These are phyloP conservation scores for Fraxinus xanthoxyloides DNA, from an alignment of 305 asterid genomes.

Conservation along the genomic window DNA sequence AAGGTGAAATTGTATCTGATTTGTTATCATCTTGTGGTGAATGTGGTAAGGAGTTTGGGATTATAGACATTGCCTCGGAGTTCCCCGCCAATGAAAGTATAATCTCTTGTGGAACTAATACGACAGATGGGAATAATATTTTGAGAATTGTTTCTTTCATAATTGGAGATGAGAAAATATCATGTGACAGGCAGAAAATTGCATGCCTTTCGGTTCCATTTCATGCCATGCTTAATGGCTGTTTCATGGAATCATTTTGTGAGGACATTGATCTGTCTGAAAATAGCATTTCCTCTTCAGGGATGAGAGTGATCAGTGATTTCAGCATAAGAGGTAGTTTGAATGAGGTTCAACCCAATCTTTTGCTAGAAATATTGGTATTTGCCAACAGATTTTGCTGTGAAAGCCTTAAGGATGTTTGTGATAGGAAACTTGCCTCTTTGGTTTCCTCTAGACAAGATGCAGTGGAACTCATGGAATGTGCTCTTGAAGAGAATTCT, in stretches of 20 bases:
- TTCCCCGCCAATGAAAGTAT: slow-evolving; percentile 37
- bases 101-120: slow-evolving; percentile 10
- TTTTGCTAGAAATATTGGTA: slow-evolving; percentile 77
- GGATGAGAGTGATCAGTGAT: slow-evolving; percentile 58
- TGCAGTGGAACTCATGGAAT: slow-evolving; percentile 83
- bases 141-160: slow-evolving; percentile 50
- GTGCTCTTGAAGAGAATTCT: slow-evolving; percentile 78
- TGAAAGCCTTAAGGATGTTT: slow-evolving; percentile 78
- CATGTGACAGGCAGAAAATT: slow-evolving; percentile 68
- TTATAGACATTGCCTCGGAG: slow-evolving; percentile 71
- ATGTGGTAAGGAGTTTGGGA: slow-evolving; percentile 67
- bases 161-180: slow-evolving; percentile 68
- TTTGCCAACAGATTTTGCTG: slow-evolving; percentile 96
- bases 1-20: slow-evolving; percentile 72
- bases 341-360: slow-evolving; percentile 46
- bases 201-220: slow-evolving; percentile 84
- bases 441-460: slow-evolving; percentile 70
- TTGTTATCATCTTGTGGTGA: slow-evolving; percentile 77
- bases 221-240: slow-evolving; percentile 84
- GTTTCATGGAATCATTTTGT: slow-evolving; percentile 70
- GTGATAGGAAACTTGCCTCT: slow-evolving; percentile 81
- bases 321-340: slow-evolving; percentile 59
- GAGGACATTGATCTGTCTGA: slow-evolving; percentile 85
- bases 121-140: slow-evolving; percentile 18
- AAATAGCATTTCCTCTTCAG: slow-evolving; percentile 66